Conservation (phyloP, 2,329 filamentous ascomycete genomes). For the Nigrograna mackinnonii region DNA sequence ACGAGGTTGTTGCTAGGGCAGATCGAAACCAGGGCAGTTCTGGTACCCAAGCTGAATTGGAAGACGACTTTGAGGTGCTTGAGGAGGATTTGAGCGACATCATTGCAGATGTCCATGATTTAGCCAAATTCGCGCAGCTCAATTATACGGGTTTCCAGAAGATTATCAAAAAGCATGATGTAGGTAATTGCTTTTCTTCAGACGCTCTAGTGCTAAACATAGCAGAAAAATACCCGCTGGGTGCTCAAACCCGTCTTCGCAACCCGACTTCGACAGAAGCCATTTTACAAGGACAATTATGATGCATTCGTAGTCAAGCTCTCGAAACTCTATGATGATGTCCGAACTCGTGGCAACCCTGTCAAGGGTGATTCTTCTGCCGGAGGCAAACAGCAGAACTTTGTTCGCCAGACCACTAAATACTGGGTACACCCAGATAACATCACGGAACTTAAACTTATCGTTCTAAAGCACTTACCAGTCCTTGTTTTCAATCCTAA, state of each 20-base stretch:
- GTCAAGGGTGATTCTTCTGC: slow-evolving; percentile 90
- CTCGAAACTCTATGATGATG: slow-evolving; percentile 92
- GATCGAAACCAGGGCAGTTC: slow-evolving; percentile 44
- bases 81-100: slow-evolving; percentile 97
- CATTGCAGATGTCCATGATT: slow-evolving; percentile 96
- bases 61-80: slow-evolving; percentile 91
- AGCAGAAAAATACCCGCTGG: slow-evolving; percentile 90
- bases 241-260: slow-evolving; percentile 95
- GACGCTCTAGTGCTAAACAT: slow-evolving; percentile 4
- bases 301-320: slow-evolving; percentile 94
- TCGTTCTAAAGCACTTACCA: slow-evolving; percentile 95
- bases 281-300: slow-evolving; percentile 99
- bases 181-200: slow-evolving; percentile 48
- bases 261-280: slow-evolving; percentile 88
- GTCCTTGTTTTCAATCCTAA: slow-evolving; percentile 96
- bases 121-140: slow-evolving; percentile 96
- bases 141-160: slow-evolving; percentile 99
- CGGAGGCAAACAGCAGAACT: slow-evolving; percentile 90
- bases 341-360: slow-evolving; percentile 89
- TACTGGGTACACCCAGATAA: slow-evolving; percentile 99
- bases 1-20: slow-evolving; percentile 78
- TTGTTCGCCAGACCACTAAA: slow-evolving; percentile 96
- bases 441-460: slow-evolving; percentile 96
- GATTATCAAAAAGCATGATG: slow-evolving; percentile 99
- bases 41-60: slow-evolving; percentile 60